Percentiles rank a stretch among this genome's conserved stretches.
phyloP scores from a whole-genome alignment of 2,329 filamentous ascomycete species.

The Chlorencoelia australis region DNA sequence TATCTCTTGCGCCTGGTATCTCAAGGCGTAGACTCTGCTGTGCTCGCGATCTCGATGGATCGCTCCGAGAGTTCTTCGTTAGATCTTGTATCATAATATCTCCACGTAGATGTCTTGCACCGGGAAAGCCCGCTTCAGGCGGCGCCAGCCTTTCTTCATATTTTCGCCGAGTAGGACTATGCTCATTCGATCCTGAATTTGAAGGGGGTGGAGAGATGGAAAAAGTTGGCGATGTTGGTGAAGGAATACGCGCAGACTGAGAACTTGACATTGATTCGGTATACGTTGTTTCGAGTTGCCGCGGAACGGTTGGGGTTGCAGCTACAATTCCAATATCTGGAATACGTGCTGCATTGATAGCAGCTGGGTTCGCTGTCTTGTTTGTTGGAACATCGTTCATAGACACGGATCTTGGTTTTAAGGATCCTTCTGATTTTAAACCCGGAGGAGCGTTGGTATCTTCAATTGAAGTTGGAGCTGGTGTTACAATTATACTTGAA shows the following conservation, averaged over 20 bases:
- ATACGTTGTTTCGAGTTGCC: constrained; percentile 16
- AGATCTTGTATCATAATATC: too few relatives aligned
- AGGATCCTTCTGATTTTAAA: constrained; percentile 9
- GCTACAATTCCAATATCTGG: constrained; percentile 26
- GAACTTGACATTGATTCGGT: constrained; percentile 13
- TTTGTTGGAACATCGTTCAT: constrained; percentile 20
- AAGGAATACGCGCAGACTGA: constrained; percentile 19
- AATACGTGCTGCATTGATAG: constrained; percentile 20
- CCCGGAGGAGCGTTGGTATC: constrained; percentile 4
- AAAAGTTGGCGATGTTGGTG: constrained; percentile 30
- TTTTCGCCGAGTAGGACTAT: constrained; percentile 18
- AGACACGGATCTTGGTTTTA: constrained; percentile 23
- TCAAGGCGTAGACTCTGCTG: constrained; percentile 18
- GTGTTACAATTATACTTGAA: constrained; percentile 33
- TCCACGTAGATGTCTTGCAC: constrained; percentile 20
- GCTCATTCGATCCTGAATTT: constrained; percentile 14
- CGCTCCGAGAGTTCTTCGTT: constrained; percentile 6
- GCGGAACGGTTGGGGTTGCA: constrained; percentile 32
- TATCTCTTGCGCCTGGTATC: constrained; percentile 23
- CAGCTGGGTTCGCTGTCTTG: constrained; percentile 14
- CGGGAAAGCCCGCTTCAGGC: constrained; percentile 30
- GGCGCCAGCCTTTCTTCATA: constrained; percentile 34
- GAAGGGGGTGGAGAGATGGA: constrained; percentile 23
- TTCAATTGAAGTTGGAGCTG: constrained; percentile 19
- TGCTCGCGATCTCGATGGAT: constrained; percentile 12